A percentile compares a stretch with the other conserved stretches of the same genome.
Conservation (phyloP, 2,329 filamentous ascomycete genomes). For the Chrysoporthe deuterocubensis region DNA sequence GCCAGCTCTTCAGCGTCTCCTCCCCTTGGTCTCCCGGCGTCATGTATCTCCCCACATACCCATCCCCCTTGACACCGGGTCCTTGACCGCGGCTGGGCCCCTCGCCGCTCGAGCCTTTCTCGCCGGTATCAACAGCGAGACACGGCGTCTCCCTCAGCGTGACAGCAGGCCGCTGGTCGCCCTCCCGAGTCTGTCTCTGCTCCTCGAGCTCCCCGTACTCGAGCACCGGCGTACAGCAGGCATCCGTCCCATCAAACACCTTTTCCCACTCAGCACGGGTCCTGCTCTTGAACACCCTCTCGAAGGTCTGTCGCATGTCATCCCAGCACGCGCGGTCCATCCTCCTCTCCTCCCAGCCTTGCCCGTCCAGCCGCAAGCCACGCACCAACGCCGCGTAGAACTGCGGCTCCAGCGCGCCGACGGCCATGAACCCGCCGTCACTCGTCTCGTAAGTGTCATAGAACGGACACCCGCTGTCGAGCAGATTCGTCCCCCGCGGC, state of each 20-base stretch:
- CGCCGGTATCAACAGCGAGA: conserved; percentile 59
- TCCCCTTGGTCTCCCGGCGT: conserved; percentile 74
- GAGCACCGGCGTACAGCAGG: conserved; percentile 88
- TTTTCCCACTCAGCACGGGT: conserved; percentile 80
- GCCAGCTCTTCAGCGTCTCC: conserved; percentile 70
- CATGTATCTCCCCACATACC: conserved; percentile 66
- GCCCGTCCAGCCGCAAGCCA: conserved; percentile 64
- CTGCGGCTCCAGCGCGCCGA: conserved; percentile 88
- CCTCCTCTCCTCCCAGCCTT: conserved; percentile 56
- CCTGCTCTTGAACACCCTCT: conserved; percentile 67
- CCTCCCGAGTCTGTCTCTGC: conserved; percentile 48
- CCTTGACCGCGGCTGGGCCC: conserved; percentile 63
- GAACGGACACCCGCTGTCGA: conserved; percentile 86
- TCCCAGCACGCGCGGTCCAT: conserved; percentile 70
- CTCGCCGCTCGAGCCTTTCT: conserved; percentile 32
- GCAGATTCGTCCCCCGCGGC: conserved; percentile 72
- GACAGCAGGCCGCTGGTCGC: conserved; percentile 73
- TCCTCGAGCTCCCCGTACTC: conserved; percentile 72
- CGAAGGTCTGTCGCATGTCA: conserved; percentile 64
- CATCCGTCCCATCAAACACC: conserved; percentile 88
- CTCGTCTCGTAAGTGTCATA: conserved; percentile 88
- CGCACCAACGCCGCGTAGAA: conserved; percentile 75
- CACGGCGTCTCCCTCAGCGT: conserved; percentile 72
- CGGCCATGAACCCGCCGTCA: conserved; percentile 79
- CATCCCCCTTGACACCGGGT: conserved; percentile 64